phyloP scores from a whole-genome alignment of 371 early-diverging fungal species.

The Mortierella sp. region DNA sequence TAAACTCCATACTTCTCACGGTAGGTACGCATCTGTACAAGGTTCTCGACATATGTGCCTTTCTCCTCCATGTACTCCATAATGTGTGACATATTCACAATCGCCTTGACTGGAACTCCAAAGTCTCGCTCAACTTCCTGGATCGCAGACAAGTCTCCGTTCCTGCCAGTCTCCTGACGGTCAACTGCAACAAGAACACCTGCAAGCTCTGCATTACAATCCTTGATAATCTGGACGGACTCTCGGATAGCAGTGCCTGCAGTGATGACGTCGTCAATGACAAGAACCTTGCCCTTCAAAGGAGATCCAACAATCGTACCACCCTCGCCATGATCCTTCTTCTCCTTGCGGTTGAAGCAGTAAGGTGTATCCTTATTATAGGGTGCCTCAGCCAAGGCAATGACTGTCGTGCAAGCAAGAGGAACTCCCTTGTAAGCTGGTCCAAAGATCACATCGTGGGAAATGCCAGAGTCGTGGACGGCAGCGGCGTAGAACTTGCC shows the following conservation, averaged over 20 bases:
- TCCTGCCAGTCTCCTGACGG: constrained; percentile 87
- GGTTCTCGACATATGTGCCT: constrained; percentile 71
- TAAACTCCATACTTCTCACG: constrained; percentile 79
- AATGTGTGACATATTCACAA: constrained; percentile 89
- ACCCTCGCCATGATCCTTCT: constrained; percentile 98
- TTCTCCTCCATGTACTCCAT: constrained; percentile 90
- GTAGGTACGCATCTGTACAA: constrained; percentile 77
- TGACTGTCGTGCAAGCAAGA: constrained; percentile 85
- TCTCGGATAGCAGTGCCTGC: constrained; percentile 98
- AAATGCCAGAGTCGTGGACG: constrained; percentile 74
- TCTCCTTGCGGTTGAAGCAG: constrained; percentile 97
- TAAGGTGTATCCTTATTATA: constrained; percentile 82
- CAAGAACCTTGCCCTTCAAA: constrained; percentile 81
- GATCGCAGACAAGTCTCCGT: constrained; percentile 82
- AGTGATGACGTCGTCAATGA: constrained; percentile 98
- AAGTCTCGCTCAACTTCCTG: constrained; percentile 91
- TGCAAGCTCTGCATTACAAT: constrained; percentile 63
- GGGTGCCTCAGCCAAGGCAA: constrained; percentile 70
- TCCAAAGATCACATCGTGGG: constrained; percentile 94
- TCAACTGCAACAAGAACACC: constrained; percentile 96
- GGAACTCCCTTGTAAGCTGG: constrained; percentile 99
- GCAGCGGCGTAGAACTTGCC: constrained; percentile 93
- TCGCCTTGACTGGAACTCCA: constrained; percentile 84
- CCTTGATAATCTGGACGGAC: constrained; percentile 82
- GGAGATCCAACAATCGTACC: constrained; percentile 93